Conservation (phyloP, 192 early-diverging fungal genomes). For the Piromyces finnis region DNA sequence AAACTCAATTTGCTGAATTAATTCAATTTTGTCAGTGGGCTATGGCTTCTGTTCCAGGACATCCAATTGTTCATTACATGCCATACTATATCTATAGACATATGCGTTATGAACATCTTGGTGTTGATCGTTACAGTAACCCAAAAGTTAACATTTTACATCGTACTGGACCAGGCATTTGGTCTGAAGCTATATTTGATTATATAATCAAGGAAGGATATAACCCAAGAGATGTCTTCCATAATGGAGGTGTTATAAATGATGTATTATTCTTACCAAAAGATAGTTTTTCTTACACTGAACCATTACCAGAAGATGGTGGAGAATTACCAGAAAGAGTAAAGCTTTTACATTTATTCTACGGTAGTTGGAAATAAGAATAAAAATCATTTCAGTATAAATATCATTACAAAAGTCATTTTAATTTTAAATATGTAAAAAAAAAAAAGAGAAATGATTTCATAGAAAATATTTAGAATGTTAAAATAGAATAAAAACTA, state of each 20-base stretch:
- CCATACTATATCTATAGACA: background rate
- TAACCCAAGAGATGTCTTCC: background rate
- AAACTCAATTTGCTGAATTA: background rate
- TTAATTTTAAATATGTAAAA: too few species aligned
- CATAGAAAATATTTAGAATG: too few species aligned
- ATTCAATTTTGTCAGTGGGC: conserved; percentile 10
- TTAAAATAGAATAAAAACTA: too few species aligned
- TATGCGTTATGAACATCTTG: background rate
- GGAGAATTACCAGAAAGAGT: background rate
- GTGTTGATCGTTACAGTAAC: background rate
- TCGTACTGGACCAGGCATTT: background rate
- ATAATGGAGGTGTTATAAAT: background rate
- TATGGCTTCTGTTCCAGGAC: conserved; percentile 2
- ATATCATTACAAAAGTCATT: too few species aligned
- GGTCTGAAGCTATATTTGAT: background rate
- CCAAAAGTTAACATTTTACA: background rate
- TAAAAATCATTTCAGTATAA: too few species aligned
- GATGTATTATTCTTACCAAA: background rate
- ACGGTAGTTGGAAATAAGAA: background rate
- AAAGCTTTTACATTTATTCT: background rate
- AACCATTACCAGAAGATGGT: background rate
- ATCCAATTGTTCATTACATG: conserved; percentile 2
- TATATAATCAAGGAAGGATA: background rate
- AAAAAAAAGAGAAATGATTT: too few species aligned
- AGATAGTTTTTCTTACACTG: background rate